Base-by-base conservation (phyloP, 2,329 filamentous ascomycete species). In the Aspergillus sp. region DNA sequence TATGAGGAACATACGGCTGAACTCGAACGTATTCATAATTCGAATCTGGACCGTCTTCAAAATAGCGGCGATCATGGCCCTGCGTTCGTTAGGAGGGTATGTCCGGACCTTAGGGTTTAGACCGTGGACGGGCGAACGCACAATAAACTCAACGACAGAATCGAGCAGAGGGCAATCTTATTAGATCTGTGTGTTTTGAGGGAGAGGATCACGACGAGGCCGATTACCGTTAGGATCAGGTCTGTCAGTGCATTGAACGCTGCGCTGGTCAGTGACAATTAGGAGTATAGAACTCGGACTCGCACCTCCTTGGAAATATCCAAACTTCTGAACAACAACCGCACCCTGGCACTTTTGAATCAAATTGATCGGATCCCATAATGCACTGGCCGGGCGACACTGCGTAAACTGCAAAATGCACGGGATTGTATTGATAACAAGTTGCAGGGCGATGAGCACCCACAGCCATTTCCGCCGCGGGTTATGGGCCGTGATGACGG, bases 281-380 rank as follows among this genome's bases (percentile, higher is more conserved):
- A 6, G 12, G 11, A 6, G 7, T 11, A 19, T 3, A 14, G 39
- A 15, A 17, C 6, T 9, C 2, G 11, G 12, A 9, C 12, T 8
- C 50, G 12, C 35, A 56, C 55, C 55, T 17, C 55, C 55, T 37
- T 52, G 55, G 3, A 56, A 56, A n/a, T 56, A 56, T 8, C 55
- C 55, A 11, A 19, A 56, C 3, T 35, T 19, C 33, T 40, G 40
- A 2, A 56, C 47, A 4, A 40, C 31, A 1, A 40, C 12, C 1
- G 40, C 40, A 0, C 48, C 17, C 11, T 45, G 21, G 11, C 55
- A 56, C 5, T 19, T 3, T 8, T 9, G 2, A 9, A 39, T 14
- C 19, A 52, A 6, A 1, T 17, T 6, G 1, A 46, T 2, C 0
- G 55, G 48, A 25, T 56, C 37, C 55, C 55, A 56, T 27, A 56